Percentiles rank a stretch among this genome's conserved stretches.
Evolutionary conservation across 2,329 filamentous ascomycete species (phyloP).

Genomic region (Cadophora sp.): DNA sequence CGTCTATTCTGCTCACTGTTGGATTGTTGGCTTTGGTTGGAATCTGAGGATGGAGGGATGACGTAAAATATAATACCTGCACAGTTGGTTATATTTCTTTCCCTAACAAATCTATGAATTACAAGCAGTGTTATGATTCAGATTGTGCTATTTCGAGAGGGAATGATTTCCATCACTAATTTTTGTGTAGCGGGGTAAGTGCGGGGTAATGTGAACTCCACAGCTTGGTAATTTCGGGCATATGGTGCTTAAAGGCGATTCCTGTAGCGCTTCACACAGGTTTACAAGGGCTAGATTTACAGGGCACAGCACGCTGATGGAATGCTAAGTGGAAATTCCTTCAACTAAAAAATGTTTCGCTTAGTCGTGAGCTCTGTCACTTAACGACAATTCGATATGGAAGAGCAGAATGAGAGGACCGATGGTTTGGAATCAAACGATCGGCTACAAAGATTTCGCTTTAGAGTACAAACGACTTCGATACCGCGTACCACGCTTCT

Average conservation of each 20-base stretch:
- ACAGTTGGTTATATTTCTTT: background rate
- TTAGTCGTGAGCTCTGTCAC: too few species aligned
- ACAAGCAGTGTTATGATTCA: background rate
- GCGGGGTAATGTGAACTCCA: background rate
- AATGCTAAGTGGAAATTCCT: too few species aligned
- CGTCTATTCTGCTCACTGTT: constrained; percentile 6
- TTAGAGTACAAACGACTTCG: too few species aligned
- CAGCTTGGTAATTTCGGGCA: background rate
- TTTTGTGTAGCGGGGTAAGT: background rate
- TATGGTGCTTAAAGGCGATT: background rate
- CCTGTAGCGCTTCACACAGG: too few species aligned
- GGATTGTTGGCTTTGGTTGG: constrained; percentile 6
- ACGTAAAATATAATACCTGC: background rate
- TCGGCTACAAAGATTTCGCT: too few species aligned
- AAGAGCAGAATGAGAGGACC: too few species aligned
- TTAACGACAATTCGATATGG: too few species aligned
- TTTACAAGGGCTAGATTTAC: too few species aligned
- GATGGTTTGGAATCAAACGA: too few species aligned
- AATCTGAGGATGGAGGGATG: constrained; percentile 8
- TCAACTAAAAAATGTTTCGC: too few species aligned
- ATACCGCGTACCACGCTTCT: too few species aligned
- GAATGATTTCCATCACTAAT: too few species aligned
- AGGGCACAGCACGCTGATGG: background rate
- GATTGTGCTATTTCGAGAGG: background rate
- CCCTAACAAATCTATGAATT: background rate